These are phyloP conservation scores for Usnea hakonensis DNA, from an alignment of 495 filamentous ascomycete species.

Conservation along the genomic window DNA sequence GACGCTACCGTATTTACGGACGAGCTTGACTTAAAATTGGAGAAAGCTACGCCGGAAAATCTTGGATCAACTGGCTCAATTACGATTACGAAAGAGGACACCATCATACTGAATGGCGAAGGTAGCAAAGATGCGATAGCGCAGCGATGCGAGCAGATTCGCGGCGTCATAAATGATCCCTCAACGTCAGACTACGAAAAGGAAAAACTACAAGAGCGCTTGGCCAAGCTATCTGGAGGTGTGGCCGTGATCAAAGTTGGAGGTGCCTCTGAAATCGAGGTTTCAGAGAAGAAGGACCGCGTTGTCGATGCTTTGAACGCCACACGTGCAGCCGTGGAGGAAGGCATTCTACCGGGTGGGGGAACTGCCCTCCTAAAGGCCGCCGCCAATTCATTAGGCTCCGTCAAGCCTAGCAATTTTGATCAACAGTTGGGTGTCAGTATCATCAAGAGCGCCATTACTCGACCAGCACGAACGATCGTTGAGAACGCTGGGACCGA, in stretches of 20 bases:
- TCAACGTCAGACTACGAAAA: conserved; percentile 97
- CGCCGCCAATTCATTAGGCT: conserved; percentile 73
- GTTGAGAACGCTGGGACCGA: conserved; percentile 97
- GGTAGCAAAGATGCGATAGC: conserved; percentile 89
- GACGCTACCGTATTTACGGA: conserved; percentile 96
- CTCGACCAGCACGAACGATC: conserved; percentile 84
- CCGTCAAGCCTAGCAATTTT: conserved; percentile 86
- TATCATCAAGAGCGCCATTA: conserved; percentile 97
- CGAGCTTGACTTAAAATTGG: conserved; percentile 96
- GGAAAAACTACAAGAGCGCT: conserved; percentile 99
- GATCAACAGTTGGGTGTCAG: conserved; percentile 97
- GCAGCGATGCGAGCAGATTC: conserved; percentile 98
- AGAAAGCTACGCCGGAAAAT: conserved; percentile 92
- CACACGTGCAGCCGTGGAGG: conserved; percentile 95
- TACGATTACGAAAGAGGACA: conserved; percentile 99
- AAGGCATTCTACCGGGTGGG: conserved; percentile 97
- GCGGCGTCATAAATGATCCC: conserved; percentile 88
- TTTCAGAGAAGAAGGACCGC: conserved; percentile 99
- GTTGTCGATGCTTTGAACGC: conserved; percentile 98
- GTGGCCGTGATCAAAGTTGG: conserved; percentile 99
- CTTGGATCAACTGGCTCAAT: conserved; percentile 95
- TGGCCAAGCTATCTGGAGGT: conserved; percentile 97
- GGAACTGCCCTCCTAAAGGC: conserved; percentile 98
- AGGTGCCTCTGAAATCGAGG: conserved; percentile 94
- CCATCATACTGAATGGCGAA: conserved; percentile 96